Base-by-base conservation (phyloP, 306 rosid species). In the Citrullus mucosospermus region DNA sequence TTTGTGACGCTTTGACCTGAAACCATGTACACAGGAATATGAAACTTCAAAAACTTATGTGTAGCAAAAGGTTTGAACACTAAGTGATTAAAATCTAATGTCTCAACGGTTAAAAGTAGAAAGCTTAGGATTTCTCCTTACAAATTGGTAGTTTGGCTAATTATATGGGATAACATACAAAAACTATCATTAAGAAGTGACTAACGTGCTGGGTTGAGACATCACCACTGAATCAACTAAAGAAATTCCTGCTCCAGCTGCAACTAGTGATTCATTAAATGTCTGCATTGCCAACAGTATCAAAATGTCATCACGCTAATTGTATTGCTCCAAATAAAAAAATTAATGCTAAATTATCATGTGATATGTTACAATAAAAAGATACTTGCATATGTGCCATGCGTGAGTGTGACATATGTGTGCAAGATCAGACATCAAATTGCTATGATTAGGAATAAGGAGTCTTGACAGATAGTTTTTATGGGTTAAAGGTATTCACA, bases 201-300 rank as follows among this genome's bases (percentile, higher is more conserved):
- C 83, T 70, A 85, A 82, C 82, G 80, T 82, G 88, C 81, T 76
- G 84, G 86, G 88, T 55, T 86, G 60, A 87, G 91, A 89, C 86
- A 81, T 92, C 89, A 94, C 98, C 98, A 92, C 96, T 78, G 97
- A 89, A 75, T 95, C 97, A 81, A 95, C 85, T 75, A 95, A 82
- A 83, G 96, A 82, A 80, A 91, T 83, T 85, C 98, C 96, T 75
- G 97, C 96, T 80, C 95, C 96, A 56, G 94, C 95, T 81, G 97
- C 97, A 80, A 86, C 51, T 34, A 84, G 84, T 46, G 98, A 95
- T 81, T 95, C 98, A 85, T 80, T 85, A 77, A 84, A 95, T 61
- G 98, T 95, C 98, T 94, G 96, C 92, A 87, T 79, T 75, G 87
- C 48, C 80, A 83, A 78, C 79, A 81, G 79, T 76, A 78, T n/a